These are phyloP conservation scores for Selaginella moellendorffii DNA, from an alignment of 75 land plant genomes.

Conservation along the genomic window DNA sequence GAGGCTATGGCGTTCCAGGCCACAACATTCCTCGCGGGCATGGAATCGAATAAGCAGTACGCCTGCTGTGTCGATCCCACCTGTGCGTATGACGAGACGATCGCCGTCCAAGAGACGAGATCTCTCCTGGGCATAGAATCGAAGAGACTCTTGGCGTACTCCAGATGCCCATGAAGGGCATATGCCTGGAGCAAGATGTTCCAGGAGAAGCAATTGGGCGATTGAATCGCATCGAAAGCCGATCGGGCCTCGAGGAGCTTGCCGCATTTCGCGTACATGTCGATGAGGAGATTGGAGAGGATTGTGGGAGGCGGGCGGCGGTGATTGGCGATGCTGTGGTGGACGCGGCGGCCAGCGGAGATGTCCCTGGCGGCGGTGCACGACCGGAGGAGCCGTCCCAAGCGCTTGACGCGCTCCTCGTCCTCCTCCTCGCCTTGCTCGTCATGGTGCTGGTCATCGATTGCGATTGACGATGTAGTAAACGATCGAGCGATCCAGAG, in stretches of 20 bases:
- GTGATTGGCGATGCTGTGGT: neutral
- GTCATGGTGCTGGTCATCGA: too few relatives aligned
- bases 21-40: neutral
- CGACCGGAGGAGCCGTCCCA: neutral
- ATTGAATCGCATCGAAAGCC: neutral
- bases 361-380: neutral
- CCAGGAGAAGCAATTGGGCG: conserved; percentile 3
- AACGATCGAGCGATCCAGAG: too few relatives aligned
- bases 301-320: neutral
- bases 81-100: neutral
- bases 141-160: neutral
- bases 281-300: neutral
- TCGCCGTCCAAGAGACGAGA: conserved; percentile 2
- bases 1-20: neutral
- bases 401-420: neutral
- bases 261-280: neutral
- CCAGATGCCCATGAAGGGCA: neutral
- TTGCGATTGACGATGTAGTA: too few relatives aligned
- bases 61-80: neutral
- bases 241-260: neutral
- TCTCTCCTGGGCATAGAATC: neutral
- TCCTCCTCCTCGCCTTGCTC: neutral
- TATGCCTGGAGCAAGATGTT: conserved; percentile 4
- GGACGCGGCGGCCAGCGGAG: neutral
- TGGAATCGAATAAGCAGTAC: neutral